Percentiles rank a stretch among this genome's conserved stretches.
These are phyloP conservation scores for Monosporascus sp. DNA, from an alignment of 2,329 filamentous ascomycete genomes.

Conservation along the genomic window DNA sequence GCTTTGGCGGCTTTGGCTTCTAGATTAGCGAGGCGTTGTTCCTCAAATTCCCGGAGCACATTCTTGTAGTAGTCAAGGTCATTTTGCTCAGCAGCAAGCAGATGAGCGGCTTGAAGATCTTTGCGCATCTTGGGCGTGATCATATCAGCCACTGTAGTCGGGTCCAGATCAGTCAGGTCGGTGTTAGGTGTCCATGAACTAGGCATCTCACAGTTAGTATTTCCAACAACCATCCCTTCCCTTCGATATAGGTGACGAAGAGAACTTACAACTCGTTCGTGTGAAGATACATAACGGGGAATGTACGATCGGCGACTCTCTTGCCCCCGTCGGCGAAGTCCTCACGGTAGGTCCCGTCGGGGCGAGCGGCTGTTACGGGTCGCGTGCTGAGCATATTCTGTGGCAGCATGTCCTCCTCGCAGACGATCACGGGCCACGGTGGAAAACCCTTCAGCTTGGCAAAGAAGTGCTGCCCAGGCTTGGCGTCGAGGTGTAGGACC, in stretches of 20 bases:
- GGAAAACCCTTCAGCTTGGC: constrained; percentile 93
- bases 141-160: constrained; percentile 63
- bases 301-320: constrained; percentile 77
- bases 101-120: constrained; percentile 70
- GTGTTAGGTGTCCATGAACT: constrained; percentile 92
- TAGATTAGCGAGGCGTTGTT: constrained; percentile 57
- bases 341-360: constrained; percentile 81
- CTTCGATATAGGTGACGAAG: constrained; percentile 4
- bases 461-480: constrained; percentile 88
- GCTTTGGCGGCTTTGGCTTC: constrained; percentile 29
- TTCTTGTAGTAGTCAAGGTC: constrained; percentile 79
- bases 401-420: constrained; percentile 91
- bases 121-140: constrained; percentile 77
- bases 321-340: constrained; percentile 86
- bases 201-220: constrained; percentile 10
- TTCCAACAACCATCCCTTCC: neutral
- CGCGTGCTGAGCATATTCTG: constrained; percentile 68
- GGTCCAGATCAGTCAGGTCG: constrained; percentile 70
- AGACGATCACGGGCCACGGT: constrained; percentile 90
- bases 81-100: constrained; percentile 72
- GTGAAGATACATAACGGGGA: constrained; percentile 88
- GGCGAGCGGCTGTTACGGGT: constrained; percentile 75
- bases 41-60: constrained; percentile 65
- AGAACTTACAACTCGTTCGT: constrained; percentile 94
- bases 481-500: constrained; percentile 68